Percentiles rank a stretch among this genome's conserved stretches.
Conservation (phyloP, 1,139 yeast genomes). For the Groenewaldozyma auringiensis region DNA sequence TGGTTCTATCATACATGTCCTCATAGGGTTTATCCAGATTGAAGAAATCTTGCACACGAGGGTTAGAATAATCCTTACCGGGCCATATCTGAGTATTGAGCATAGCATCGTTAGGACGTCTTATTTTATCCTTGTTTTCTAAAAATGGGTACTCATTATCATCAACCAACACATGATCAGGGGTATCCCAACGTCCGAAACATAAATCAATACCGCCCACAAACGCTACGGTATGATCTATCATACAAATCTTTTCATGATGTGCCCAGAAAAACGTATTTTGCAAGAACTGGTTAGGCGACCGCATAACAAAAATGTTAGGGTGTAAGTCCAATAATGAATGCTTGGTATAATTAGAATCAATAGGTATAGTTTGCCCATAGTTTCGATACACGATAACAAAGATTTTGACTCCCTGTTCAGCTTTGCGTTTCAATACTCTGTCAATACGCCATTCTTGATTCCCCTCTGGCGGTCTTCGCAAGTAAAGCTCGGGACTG, state of each 20-base stretch:
- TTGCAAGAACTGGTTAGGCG: constrained; percentile 91
- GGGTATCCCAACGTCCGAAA: constrained; percentile 92
- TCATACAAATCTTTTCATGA: constrained; percentile 83
- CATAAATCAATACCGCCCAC: constrained; percentile 95
- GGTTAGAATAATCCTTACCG: constrained; percentile 96
- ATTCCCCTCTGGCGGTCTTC: constrained; percentile 92
- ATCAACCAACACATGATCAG: constrained; percentile 86
- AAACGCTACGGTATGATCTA: constrained; percentile 85
- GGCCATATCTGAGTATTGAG: constrained; percentile 62
- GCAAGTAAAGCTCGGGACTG: constrained; percentile 82
- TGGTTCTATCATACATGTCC: constrained; percentile 80
- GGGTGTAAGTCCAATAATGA: constrained; percentile 78
- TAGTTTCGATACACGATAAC: constrained; percentile 94
- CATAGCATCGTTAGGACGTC: constrained; percentile 14
- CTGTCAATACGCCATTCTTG: constrained; percentile 93
- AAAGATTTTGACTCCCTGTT: constrained; percentile 88
- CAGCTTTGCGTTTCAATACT: constrained; percentile 79
- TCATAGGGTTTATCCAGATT: constrained; percentile 80
- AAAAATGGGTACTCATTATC: constrained; percentile 44
- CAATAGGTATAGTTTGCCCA: constrained; percentile 88
- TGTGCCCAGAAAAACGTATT: constrained; percentile 98
- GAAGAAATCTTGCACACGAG: constrained; percentile 81
- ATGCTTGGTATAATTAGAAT: constrained; percentile 90
- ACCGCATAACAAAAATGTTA: constrained; percentile 82
- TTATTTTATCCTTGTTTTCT: constrained; percentile 5